Percentiles rank a stretch among this genome's conserved stretches.
Conservation (phyloP, 140 eudicot species). For the Senecio squalidus region DNA sequence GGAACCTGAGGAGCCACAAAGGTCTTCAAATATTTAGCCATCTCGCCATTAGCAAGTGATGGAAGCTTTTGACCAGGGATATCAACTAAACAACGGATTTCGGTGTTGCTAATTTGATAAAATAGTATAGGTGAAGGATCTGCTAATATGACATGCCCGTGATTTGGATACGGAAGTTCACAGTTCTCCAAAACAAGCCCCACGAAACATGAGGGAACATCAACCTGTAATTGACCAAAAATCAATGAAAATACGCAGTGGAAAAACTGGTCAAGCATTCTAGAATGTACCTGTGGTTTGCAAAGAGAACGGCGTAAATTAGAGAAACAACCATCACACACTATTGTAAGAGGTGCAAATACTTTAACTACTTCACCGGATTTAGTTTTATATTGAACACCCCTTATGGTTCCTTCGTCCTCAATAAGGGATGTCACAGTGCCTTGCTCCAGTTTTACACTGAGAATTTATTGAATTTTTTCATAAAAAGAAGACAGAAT, state of each 20-base stretch:
- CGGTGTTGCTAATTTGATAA: conserved; percentile 46
- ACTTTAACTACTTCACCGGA: conserved; percentile 33
- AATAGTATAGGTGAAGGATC: conserved; percentile 59
- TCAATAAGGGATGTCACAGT: conserved; percentile 46
- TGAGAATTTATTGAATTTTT: not conserved
- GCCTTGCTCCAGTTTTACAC: conserved; percentile 51
- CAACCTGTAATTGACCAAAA: conserved; percentile 34
- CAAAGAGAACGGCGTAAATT: conserved; percentile 57
- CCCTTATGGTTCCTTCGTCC: conserved; percentile 43
- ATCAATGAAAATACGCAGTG: not conserved
- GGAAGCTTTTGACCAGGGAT: conserved; percentile 60
- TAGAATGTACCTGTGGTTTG: conserved; percentile 33
- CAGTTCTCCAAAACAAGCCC: conserved; percentile 58
- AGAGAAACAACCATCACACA: conserved; percentile 62
- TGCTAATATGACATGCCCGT: conserved; percentile 60
- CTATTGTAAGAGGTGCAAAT: conserved; percentile 53
- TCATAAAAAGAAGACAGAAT: not conserved
- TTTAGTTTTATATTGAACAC: conserved; percentile 46
- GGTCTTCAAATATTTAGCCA: conserved; percentile 52
- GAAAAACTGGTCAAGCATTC: conserved; percentile 2
- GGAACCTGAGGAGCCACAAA: conserved; percentile 57
- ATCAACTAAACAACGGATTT: conserved; percentile 59
- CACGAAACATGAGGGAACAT: conserved; percentile 59
- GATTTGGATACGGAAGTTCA: conserved; percentile 45
- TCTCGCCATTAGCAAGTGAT: conserved; percentile 42